Conservation (phyloP, 83 land plant species). For the Diphasiastrum complanatum region DNA sequence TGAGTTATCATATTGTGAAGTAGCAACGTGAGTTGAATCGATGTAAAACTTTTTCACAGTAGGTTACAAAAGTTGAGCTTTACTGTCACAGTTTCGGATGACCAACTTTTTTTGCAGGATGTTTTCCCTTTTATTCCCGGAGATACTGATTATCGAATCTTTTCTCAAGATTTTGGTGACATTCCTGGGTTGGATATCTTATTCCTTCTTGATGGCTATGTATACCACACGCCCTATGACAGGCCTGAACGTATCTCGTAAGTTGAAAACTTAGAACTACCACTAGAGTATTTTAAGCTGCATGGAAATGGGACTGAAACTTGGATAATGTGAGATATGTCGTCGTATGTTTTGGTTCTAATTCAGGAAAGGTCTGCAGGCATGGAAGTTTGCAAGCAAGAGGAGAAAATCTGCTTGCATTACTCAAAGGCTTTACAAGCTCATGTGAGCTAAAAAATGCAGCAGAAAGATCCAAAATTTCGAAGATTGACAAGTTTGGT, state of each 20-base stretch:
- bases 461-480: slow-evolving; percentile 25
- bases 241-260: slow-evolving; percentile 72
- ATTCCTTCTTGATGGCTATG: slow-evolving; percentile 81
- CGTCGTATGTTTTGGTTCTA: background rate
- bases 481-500: slow-evolving; percentile 8
- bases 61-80: no score
- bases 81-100: no score
- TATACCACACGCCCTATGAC: slow-evolving; percentile 90
- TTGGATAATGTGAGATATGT: background rate
- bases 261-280: no score
- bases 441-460: slow-evolving; percentile 52
- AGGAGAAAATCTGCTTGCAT: slow-evolving; percentile 72
- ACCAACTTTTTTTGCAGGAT: slow-evolving; percentile 53
- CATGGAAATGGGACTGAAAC: background rate
- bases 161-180: slow-evolving; percentile 73
- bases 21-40: no score
- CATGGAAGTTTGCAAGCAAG: slow-evolving; percentile 92
- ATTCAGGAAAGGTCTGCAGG: slow-evolving; percentile 20
- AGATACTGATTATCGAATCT: slow-evolving; percentile 91
- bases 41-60: no score
- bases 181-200: slow-evolving; percentile 94
- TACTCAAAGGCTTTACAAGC: slow-evolving; percentile 57
- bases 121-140: slow-evolving; percentile 86
- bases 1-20: no score
- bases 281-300: background rate